Evolutionary conservation across 2,329 filamentous ascomycete genomes (phyloP), one percentile per base, ranked within the genome.

Genomic region (Diaporthe sp.): DNA sequence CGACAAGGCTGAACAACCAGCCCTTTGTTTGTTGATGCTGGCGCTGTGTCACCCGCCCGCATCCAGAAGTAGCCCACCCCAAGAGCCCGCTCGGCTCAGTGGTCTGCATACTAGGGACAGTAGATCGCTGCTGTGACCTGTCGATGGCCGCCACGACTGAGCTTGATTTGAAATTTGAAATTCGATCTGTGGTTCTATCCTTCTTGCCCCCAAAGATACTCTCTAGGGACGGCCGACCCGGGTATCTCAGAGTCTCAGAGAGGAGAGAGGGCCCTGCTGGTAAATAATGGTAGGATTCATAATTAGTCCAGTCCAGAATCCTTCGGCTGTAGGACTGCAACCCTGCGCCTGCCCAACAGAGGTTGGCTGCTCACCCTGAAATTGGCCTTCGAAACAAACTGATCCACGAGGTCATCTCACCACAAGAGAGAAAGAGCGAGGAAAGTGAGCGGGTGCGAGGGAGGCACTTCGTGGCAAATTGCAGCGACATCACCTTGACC

Each of bases 11-110:
- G 71, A 73, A 65, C 39, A 65, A 55, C 46, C 58, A 73, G 71
- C 71, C 70, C 58, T 73, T 67, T 73, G 71, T 65, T 73, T 73
- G 46, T 53, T 22, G 46, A 65, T 46, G 71, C 57, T 73, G 71
- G 34, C 46, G 34, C 49, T 65, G 71, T 73, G 39, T 44, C 71
- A 65, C 71, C 22, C 51, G 71, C 49, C 71, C 71, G 71, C 71
- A 57, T 62, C 71, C 46, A 65, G 58, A 28, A 19, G 37, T 34
- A 19, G 46, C 46, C 70, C 70, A 61, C 22, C 22, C 31, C 37
- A 37, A 53, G 42, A 51, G 57, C 49, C 31, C n/a, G n/a, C 44
- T 42, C 58, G 49, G 57, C 46, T 37, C 39, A 34, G 34, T 68
- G 62, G 34, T 53, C 31, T 53, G 62, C 31, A 42, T 28, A n/a